These are phyloP conservation scores for Dichotomocladium elegans DNA, from an alignment of 371 early-diverging fungal genomes.

Conservation along the genomic window DNA sequence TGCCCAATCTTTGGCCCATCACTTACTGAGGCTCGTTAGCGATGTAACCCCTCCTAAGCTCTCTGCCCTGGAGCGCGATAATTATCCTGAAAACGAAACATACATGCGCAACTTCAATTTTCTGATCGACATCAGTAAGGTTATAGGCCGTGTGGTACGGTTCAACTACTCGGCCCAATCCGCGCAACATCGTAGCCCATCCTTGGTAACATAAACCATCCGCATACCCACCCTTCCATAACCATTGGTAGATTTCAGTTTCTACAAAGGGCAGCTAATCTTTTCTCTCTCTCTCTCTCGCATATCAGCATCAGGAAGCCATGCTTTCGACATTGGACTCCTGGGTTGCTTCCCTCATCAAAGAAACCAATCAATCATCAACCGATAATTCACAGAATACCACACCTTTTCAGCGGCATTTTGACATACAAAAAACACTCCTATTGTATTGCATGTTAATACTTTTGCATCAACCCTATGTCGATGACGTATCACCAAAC, in stretches of 20 bases:
- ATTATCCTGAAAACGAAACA: not conserved
- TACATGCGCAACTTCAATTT: slow-evolving; percentile 20
- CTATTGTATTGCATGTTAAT: slow-evolving; percentile 25
- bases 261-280: not conserved
- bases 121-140: slow-evolving; percentile 30
- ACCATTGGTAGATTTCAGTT: no score
- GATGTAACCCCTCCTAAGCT: not conserved
- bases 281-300: not conserved
- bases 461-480: slow-evolving; percentile 38
- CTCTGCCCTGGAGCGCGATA: slow-evolving; percentile 2
- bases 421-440: slow-evolving; percentile 13
- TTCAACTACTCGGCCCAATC: slow-evolving; percentile 40
- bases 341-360: slow-evolving; percentile 19
- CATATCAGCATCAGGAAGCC: slow-evolving; percentile 20
- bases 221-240: no score
- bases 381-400: not conserved
- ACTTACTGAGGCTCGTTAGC: no score
- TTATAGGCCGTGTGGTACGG: slow-evolving; percentile 33
- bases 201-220: slow-evolving; percentile 16
- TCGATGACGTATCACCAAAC: slow-evolving; percentile 16
- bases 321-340: slow-evolving; percentile 26
- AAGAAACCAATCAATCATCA: not conserved
- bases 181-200: slow-evolving; percentile 22
- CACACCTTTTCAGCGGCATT: not conserved
- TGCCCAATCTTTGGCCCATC: not conserved